Conservation (phyloP, 192 early-diverging fungal species). For the Coemansia sp. region DNA sequence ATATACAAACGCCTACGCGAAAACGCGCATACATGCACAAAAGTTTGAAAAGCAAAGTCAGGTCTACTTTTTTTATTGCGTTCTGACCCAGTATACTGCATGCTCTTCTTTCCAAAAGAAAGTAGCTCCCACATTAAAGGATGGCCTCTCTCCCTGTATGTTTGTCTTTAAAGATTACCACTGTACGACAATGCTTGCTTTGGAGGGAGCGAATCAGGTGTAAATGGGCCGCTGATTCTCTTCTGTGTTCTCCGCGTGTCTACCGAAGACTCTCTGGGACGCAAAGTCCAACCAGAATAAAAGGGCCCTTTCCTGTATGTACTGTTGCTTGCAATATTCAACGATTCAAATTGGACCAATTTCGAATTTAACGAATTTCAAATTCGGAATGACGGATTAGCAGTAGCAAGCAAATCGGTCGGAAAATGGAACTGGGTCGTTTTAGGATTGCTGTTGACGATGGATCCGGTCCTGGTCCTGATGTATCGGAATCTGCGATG, state of each 20-base stretch:
- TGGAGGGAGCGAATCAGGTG: no score
- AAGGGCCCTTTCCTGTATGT: not conserved
- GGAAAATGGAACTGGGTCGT: not conserved
- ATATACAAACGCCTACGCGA: not conserved
- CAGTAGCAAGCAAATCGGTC: not conserved
- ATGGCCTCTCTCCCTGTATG: no score
- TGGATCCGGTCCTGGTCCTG: constrained; percentile 6
- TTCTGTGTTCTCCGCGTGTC: no score
- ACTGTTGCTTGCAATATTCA: not conserved
- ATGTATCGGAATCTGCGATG: not conserved
- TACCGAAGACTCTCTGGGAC: no score
- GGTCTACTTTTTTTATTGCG: not conserved
- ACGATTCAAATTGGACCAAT: not conserved
- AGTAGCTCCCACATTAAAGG: not conserved
- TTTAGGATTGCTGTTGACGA: not conserved
- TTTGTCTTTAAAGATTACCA: no score
- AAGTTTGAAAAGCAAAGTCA: not conserved
- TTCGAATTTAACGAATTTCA: not conserved
- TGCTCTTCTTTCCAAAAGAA: not conserved
- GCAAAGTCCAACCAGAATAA: no score
- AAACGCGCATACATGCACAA: not conserved
- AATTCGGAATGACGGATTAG: constrained; percentile 1
- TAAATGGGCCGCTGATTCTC: no score
- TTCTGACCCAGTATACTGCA: not conserved
- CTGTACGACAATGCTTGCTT: no score